Evolutionary conservation across 495 filamentous ascomycete species (phyloP).

Genomic region (Annulohypoxylon stygium): DNA sequence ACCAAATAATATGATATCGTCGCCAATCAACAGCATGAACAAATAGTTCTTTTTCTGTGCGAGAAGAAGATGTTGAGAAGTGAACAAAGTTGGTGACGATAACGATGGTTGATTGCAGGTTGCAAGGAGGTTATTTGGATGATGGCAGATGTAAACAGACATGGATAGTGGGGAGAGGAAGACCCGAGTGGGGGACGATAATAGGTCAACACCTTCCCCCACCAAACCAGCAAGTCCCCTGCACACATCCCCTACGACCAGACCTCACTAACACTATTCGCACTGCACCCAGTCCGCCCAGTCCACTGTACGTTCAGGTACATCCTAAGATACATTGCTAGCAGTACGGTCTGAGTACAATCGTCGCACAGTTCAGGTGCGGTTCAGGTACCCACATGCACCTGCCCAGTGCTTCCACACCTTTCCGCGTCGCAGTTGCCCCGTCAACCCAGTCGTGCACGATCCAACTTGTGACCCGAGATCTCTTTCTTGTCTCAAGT

Average conservation of each 20-base stretch:
- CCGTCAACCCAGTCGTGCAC: constrained; percentile 30
- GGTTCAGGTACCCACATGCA: constrained; percentile 5
- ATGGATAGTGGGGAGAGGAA: constrained; percentile 40
- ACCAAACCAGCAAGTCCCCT: constrained; percentile 30
- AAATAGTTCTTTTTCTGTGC: constrained; percentile 6
- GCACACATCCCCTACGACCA: not conserved
- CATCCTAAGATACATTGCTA: no score
- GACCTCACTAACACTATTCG: no score
- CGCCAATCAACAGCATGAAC: constrained; percentile 11
- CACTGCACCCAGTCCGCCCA: no score
- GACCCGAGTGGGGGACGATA: not conserved
- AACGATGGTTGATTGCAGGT: constrained; percentile 24
- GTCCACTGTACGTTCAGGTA: not conserved
- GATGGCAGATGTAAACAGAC: constrained; percentile 45
- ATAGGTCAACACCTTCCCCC: constrained; percentile 15
- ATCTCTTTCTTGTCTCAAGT: constrained; percentile 25
- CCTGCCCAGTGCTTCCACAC: constrained; percentile 16
- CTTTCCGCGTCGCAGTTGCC: constrained; percentile 31
- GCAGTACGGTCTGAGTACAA: not conserved
- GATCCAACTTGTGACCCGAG: constrained; percentile 17
- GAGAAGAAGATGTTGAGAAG: constrained; percentile 13
- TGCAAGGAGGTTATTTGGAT: constrained; percentile 44
- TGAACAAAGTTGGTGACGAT: constrained; percentile 20
- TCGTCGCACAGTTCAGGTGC: not conserved
- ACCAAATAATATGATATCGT: constrained; percentile 15